These are phyloP conservation scores for Chrysanthemum makinoi DNA, from an alignment of 129 eudicot species.

Conservation along the genomic window DNA sequence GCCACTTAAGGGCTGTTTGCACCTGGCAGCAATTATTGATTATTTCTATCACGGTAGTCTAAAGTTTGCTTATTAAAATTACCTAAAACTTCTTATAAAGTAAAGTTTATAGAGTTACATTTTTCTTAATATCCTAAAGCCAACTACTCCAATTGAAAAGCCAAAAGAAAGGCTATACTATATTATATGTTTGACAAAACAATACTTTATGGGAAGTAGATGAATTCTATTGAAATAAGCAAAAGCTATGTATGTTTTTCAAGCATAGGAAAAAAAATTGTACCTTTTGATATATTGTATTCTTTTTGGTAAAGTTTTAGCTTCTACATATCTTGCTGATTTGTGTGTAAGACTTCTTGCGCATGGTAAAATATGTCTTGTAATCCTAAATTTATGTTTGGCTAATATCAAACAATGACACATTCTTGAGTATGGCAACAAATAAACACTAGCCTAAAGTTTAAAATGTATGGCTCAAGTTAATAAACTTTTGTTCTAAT, in stretches of 20 bases:
- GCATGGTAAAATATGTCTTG: background rate
- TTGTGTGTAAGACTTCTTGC: background rate
- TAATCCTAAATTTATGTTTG: too few relatives aligned
- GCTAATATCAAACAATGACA: too few relatives aligned
- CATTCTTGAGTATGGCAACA: background rate
- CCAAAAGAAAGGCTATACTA: slow-evolving; percentile 11
- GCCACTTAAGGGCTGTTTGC: too few relatives aligned
- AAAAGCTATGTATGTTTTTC: slow-evolving; percentile 13
- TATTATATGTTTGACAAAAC: slow-evolving; percentile 26
- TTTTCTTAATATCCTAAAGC: slow-evolving; percentile 11
- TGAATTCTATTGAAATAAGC: slow-evolving; percentile 12
- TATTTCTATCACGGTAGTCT: background rate
- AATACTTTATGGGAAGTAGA: slow-evolving; percentile 13
- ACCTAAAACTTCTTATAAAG: background rate
- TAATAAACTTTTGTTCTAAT: too few relatives aligned
- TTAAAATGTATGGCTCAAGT: too few relatives aligned
- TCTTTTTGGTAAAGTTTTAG: background rate
- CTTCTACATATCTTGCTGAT: background rate
- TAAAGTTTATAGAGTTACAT: background rate
- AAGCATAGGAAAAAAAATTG: slow-evolving; percentile 4
- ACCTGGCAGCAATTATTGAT: background rate
- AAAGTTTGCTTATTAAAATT: background rate
- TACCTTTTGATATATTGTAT: background rate
- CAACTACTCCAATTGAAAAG: slow-evolving; percentile 23
- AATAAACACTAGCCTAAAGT: too few relatives aligned